Percentiles rank a stretch among this genome's conserved stretches.
Evolutionary conservation across 345 rosid species (phyloP).

Genomic region (Brassica juncea): DNA sequence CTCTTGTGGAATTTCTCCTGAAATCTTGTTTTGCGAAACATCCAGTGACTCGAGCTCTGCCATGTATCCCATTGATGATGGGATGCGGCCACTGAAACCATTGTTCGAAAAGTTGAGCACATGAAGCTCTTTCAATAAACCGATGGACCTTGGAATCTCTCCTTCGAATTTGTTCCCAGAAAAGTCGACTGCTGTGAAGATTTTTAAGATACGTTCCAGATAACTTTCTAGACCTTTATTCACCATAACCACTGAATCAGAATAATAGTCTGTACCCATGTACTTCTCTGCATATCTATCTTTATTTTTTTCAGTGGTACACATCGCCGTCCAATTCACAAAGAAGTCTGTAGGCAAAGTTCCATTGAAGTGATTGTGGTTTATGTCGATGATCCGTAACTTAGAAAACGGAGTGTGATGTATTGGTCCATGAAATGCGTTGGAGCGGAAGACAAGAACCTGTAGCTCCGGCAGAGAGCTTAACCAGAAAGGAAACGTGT

Average conservation of each 20-base stretch:
- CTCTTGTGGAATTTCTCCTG: not conserved
- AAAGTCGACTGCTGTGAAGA: not conserved
- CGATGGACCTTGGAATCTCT: not conserved
- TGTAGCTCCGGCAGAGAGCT: not conserved
- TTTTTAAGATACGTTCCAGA: not conserved
- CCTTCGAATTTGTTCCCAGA: not conserved
- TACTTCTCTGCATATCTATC: not conserved
- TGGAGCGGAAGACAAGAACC: not conserved
- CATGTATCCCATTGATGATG: not conserved
- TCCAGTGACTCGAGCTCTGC: not conserved
- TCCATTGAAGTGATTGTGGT: not conserved
- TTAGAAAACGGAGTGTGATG: not conserved
- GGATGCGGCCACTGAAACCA: not conserved
- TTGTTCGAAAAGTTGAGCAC: conserved; percentile 2
- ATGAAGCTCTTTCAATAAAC: not conserved
- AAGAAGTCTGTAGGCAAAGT: not conserved
- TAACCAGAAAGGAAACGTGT: not conserved
- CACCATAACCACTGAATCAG: not conserved
- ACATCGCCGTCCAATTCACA: not conserved
- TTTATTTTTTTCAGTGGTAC: not conserved
- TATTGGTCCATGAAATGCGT: not conserved
- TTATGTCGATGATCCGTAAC: not conserved
- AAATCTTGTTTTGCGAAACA: not conserved
- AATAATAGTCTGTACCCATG: not conserved
- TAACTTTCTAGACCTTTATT: not conserved